Evolutionary conservation across 83 land plant genomes (phyloP), one percentile per base, ranked within the genome.

Genomic region (Picea abies): DNA sequence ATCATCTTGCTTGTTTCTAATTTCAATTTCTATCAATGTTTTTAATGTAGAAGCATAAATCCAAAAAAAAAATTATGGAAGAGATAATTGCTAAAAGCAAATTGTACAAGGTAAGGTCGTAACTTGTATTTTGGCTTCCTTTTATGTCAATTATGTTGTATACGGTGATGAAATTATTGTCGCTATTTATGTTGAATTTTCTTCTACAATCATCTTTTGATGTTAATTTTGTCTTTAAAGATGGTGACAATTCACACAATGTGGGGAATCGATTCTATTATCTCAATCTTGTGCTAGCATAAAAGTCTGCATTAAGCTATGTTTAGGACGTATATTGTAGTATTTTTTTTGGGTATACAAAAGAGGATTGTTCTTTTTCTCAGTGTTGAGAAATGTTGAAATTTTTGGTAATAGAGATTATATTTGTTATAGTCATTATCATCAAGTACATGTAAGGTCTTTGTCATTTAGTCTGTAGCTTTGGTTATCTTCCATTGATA

Each of bases 61-160:
- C 94, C 44, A 96, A 96, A 82, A 97, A 96, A 73, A 96, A 97
- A 88, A 91, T 94, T 65, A 94, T 94, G 96, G 88, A 86, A 80
- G 98, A 97, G 86, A 85, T 97, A 70, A 94, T 95, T 73, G 83
- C 87, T 29, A 95, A 97, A 81, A 91, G 94, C 91, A 97, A 97
- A 83, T 88, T 82, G 66, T 89, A 83, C 82, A 97, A 97, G 96
- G 98, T 91, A 80, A 14, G 23, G 25, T 9, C 3, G 14, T 35
- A 26, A 73, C 44, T 37, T 44, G 20, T 37, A 67, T n/a, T 22
- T 64, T 1, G 17, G 72, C 15, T 32, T 32, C 41, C 17, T 70
- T 35, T 70, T 17, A 63, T n/a, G 7, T 63, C 26, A n/a, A 20
- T 58, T 41, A 4, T 26, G 19, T 19, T 10, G 14, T 52, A 52